Evolutionary conservation across 192 early-diverging fungal genomes (phyloP).

Genomic region (Coemansia sp.): DNA sequence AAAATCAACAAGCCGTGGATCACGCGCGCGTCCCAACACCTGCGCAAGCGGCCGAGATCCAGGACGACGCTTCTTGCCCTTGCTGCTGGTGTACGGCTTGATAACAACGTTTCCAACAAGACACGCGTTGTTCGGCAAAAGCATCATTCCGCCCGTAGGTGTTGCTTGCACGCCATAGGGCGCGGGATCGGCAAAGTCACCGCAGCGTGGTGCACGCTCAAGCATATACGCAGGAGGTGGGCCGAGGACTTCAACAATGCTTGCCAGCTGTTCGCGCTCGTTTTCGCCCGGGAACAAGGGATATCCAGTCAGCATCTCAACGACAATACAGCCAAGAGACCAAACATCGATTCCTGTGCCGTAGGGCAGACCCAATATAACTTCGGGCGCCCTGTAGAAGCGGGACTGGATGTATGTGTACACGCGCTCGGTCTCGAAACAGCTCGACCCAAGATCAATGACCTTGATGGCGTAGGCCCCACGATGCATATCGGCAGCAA

Average conservation of each 20-base stretch:
- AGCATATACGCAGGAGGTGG: slow-evolving; percentile 74
- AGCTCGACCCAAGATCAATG: slow-evolving; percentile 97
- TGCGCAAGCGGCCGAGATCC: slow-evolving; percentile 73
- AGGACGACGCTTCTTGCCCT: slow-evolving; percentile 85
- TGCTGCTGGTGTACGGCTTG: slow-evolving; percentile 67
- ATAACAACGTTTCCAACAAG: slow-evolving; percentile 38
- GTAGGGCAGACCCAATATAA: slow-evolving; percentile 89
- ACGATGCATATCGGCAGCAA: slow-evolving; percentile 36
- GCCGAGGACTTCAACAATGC: slow-evolving; percentile 93
- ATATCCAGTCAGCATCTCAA: slow-evolving; percentile 85
- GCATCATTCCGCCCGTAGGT: slow-evolving; percentile 30
- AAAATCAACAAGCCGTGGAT: slow-evolving; percentile 85
- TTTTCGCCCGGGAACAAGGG: slow-evolving; percentile 98
- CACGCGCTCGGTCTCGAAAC: slow-evolving; percentile 87
- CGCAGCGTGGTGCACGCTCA: slow-evolving; percentile 74
- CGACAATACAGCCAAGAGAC: slow-evolving; percentile 94
- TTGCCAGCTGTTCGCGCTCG: slow-evolving; percentile 92
- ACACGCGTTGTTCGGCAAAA: slow-evolving; percentile 36
- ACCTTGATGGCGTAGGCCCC: slow-evolving; percentile 82
- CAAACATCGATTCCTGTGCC: slow-evolving; percentile 96
- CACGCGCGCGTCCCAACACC: slow-evolving; percentile 69
- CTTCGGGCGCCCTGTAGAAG: slow-evolving; percentile 97
- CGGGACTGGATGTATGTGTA: slow-evolving; percentile 98
- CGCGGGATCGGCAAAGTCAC: slow-evolving; percentile 76
- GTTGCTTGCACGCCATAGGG: slow-evolving; percentile 30